Conservation (phyloP, 345 rosid genomes). For the Eucalyptus viminalis region DNA sequence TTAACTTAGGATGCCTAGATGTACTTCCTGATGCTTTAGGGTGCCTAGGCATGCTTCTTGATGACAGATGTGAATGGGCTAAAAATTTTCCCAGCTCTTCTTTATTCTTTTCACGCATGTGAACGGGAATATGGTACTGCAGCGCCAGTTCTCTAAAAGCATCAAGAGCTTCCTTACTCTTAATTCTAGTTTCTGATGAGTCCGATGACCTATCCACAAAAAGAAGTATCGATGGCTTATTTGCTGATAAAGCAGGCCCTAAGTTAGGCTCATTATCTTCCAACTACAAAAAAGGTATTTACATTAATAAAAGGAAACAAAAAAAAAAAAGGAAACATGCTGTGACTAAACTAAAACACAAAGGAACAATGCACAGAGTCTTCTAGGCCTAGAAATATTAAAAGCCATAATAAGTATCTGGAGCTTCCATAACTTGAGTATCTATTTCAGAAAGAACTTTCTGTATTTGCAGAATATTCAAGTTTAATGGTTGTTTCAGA, state of each 20-base stretch:
- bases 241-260: slow-evolving; percentile 46
- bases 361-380: not conserved
- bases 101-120: slow-evolving; percentile 7
- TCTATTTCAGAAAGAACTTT: not conserved
- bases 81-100: slow-evolving; percentile 15
- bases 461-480: not conserved
- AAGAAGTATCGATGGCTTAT: slow-evolving; percentile 63
- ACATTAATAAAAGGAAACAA: not conserved
- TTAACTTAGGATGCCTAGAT: slow-evolving; percentile 29
- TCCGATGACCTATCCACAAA: slow-evolving; percentile 79
- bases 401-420: not conserved
- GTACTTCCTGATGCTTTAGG: slow-evolving; percentile 5
- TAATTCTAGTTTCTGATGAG: slow-evolving; percentile 36
- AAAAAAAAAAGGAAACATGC: not conserved
- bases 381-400: not conserved
- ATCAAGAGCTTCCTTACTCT: slow-evolving; percentile 54
- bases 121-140: slow-evolving; percentile 16
- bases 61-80: slow-evolving; percentile 15
- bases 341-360: not conserved
- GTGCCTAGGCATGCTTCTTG: slow-evolving; percentile 20
- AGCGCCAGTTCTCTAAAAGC: slow-evolving; percentile 54
- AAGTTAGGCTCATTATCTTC: slow-evolving; percentile 34
- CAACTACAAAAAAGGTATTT: slow-evolving; percentile 34
- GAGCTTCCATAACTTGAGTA: not conserved
- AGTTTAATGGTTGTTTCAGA: not conserved